Evolutionary conservation across 2,329 filamentous ascomycete genomes (phyloP).

Genomic region (Mycosphaerella sp.): DNA sequence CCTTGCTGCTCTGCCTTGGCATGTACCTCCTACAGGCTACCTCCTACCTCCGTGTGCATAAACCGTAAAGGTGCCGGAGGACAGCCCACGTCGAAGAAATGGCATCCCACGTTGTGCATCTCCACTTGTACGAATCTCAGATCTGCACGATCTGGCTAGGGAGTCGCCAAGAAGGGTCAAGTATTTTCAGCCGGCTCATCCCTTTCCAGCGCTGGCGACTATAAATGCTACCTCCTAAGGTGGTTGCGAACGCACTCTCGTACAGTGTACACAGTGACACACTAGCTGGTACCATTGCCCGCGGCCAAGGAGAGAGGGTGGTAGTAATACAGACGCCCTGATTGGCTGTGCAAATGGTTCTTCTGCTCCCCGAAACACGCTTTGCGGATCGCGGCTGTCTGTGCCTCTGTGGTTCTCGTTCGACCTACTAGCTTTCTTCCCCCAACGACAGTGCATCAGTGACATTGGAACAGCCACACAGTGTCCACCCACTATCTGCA

Average conservation of each 20-base stretch:
- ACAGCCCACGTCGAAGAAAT: not conserved
- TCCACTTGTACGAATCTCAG: too few relatives aligned
- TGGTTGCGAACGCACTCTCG: not conserved
- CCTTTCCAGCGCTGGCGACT: too few relatives aligned
- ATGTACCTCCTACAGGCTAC: too few relatives aligned
- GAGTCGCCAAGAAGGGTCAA: too few relatives aligned
- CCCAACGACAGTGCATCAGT: conserved; percentile 4
- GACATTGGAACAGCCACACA: not conserved
- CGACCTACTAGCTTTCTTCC: not conserved
- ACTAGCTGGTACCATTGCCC: not conserved
- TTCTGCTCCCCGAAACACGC: not conserved
- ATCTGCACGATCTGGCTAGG: too few relatives aligned
- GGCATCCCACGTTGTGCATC: not conserved
- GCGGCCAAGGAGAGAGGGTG: not conserved
- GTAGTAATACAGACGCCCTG: not conserved
- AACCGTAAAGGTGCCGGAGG: conserved; percentile 1
- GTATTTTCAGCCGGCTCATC: too few relatives aligned
- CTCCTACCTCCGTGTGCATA: not conserved
- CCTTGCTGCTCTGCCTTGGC: too few relatives aligned
- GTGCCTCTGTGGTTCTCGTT: not conserved
- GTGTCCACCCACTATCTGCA: not conserved
- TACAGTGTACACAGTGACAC: too few relatives aligned
- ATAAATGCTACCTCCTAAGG: too few relatives aligned
- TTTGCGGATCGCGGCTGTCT: not conserved
- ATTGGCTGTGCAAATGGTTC: not conserved